Base-by-base conservation (phyloP, 257 asterid species). In the Plantago elongata region DNA sequence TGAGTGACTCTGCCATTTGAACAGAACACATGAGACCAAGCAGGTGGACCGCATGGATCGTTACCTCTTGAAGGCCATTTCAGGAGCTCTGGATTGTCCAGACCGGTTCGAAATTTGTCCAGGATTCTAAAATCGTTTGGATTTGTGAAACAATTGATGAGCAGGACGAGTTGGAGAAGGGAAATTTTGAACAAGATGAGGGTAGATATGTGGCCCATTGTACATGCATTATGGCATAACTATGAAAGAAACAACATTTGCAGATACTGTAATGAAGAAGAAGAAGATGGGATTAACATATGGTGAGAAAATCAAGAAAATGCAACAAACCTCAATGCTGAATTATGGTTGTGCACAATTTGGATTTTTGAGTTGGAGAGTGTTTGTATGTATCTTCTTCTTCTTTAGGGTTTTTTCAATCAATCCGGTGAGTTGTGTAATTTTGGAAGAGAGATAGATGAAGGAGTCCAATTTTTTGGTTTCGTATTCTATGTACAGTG, bases 21-120 rank as follows among this genome's bases (percentile, higher is more conserved):
- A 63, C 97, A 89, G 77, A 79, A 63, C 51, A 86, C 78, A 57
- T 82, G 84, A 16, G 87, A 84, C 97, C 95, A 89, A 34, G 84
- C 60, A 60, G 95, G 97, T 61, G 94, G 86, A 11, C 89, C 94
- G 66, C 97, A 89, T 0, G 95, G 95, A 67, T 89, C 95, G 46
- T 64, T 73, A 18, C 91, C 94, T 7, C 43, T 63, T 0, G 38
- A 48, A 4, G 95, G 97, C 97, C 97, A 87, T 74, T 81, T 65
- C 64, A 89, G 73, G 18, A 84, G 83, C 79, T 81, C 81, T 4
- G 94, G 74, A 58, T 89, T 84, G 15, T 77, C 73, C 72, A 89
- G 61, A 17, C 88, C 87, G 17, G 81, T 69, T 64, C 81, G 72
- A 60, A 89, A 87, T 72, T 77, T 88, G 54, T 46, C 63, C 76